Evolutionary conservation across 306 rosid genomes (phyloP).

Genomic region (Vigna angularis): DNA sequence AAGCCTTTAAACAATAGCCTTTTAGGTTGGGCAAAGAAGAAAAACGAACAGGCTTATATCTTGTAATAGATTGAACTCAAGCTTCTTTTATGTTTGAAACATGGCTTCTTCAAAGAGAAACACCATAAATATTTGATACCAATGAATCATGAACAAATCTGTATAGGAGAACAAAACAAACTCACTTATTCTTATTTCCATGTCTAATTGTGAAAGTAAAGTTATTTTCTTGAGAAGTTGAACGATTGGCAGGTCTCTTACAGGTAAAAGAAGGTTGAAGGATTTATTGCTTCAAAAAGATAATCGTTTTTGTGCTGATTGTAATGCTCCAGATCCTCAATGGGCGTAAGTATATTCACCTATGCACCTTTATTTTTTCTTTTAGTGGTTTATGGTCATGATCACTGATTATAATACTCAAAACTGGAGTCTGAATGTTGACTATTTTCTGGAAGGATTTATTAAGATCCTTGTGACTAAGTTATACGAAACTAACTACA

Average conservation of each 20-base stretch:
- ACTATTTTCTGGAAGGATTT: constrained; percentile 4
- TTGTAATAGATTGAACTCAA: background rate
- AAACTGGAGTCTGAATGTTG: background rate
- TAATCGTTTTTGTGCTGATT: constrained; percentile 88
- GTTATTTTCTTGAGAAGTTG: constrained; percentile 39
- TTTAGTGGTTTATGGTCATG: constrained; percentile 11
- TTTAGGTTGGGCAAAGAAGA: background rate
- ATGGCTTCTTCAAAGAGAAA: too few relatives aligned
- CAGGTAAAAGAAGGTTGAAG: constrained; percentile 83
- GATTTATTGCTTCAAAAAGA: constrained; percentile 80
- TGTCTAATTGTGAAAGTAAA: constrained; percentile 21
- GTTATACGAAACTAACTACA: constrained; percentile 31
- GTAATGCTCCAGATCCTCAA: constrained; percentile 87
- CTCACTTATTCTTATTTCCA: constrained; percentile 1
- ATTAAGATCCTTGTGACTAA: constrained; percentile 31
- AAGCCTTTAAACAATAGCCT: background rate
- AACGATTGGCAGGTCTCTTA: constrained; percentile 46
- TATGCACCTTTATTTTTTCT: background rate
- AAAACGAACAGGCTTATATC: background rate
- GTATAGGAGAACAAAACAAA: too few relatives aligned
- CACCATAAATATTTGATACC: too few relatives aligned
- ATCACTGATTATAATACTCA: constrained; percentile 13
- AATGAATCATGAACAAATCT: too few relatives aligned
- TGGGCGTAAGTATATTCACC: constrained; percentile 85
- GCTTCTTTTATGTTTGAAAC: background rate